phyloP scores from a whole-genome alignment of 768 basidiomycete species.

The Pulveroboletus sp. region DNA sequence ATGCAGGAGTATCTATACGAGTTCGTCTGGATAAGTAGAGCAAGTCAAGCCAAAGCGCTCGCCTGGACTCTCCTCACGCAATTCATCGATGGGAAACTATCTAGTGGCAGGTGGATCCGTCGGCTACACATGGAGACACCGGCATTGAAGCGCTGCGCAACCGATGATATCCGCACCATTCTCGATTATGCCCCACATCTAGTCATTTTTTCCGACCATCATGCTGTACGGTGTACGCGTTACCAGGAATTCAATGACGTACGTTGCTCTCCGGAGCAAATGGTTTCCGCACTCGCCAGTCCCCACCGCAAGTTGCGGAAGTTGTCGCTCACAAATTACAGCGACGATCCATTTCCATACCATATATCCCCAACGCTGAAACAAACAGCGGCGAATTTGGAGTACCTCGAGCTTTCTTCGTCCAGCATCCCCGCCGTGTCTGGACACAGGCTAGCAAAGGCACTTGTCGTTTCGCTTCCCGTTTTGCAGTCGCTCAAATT shows the following conservation, averaged over 20 bases:
- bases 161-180: slow-evolving; percentile 63
- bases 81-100: slow-evolving; percentile 34
- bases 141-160: slow-evolving; percentile 55
- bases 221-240: slow-evolving; percentile 54
- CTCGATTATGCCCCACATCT: slow-evolving; percentile 59
- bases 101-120: slow-evolving; percentile 49
- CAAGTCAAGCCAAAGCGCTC: slow-evolving; percentile 44
- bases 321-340: slow-evolving; percentile 71
- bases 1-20: slow-evolving; percentile 44
- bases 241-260: slow-evolving; percentile 42
- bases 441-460: slow-evolving; percentile 19
- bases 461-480: slow-evolving; percentile 42
- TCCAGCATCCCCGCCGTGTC: slow-evolving; percentile 44
- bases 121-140: slow-evolving; percentile 70
- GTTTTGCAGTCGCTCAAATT: slow-evolving; percentile 64
- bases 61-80: slow-evolving; percentile 42
- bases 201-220: slow-evolving; percentile 58
- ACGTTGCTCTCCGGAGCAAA: slow-evolving; percentile 47
- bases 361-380: slow-evolving; percentile 51
- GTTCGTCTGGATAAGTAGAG: slow-evolving; percentile 63
- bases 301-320: slow-evolving; percentile 50
- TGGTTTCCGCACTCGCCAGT: slow-evolving; percentile 55
- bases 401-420: slow-evolving; percentile 66
- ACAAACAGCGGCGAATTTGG: slow-evolving; percentile 49
- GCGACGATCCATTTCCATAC: slow-evolving; percentile 38